Base-by-base conservation (phyloP, 2,329 filamentous ascomycete species). In the Arachnopeziza araneosa region DNA sequence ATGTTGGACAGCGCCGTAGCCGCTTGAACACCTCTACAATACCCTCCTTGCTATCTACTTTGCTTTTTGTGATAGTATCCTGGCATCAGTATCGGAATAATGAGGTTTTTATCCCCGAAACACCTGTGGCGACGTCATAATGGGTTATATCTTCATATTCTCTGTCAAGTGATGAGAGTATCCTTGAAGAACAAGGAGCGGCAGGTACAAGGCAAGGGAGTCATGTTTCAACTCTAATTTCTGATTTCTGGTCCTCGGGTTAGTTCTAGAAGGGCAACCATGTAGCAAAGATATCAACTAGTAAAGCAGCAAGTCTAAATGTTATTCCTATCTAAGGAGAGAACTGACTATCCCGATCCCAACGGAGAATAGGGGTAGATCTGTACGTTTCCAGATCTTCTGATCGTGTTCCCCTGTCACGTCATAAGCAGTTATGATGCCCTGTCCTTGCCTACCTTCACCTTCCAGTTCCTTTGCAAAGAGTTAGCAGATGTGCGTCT, bases 361-460 rank as follows among this genome's bases (percentile, higher is more conserved):
- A 14, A 44, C 12, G 10, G 36, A 19, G 36, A 44, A 44, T 8
- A 44, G 10, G 17, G 17, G 36, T 14, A 44, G 36, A 44, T 44
- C 17, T 12, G 17, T 44, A 17, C 50, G 5, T 52, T 52, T 24
- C 50, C 50, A 12, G 50, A 52, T 52, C 50, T 44, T 14, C 50
- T 23, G 50, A 21, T 24, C 21, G 6, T 17, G 12, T 1, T 52
- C 22, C 22, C 22, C 5, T 52, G 50, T 7, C 50, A 23, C 4
- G 9, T 24, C 22, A 44, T 36, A 19, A 55, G 60, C 23, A 55
- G 64, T 59, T 66, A 71, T 56, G 71, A 87, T 65, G 93, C 93
- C 76, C 86, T 97, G 52, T 87, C 81, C 77, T 87, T 90, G 63
- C 81, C 80, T 74, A 93, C 90, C 72, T 89, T 79, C 10, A 89